Evolutionary conservation across 495 filamentous ascomycete species (phyloP).

Genomic region (Halenospora varia): DNA sequence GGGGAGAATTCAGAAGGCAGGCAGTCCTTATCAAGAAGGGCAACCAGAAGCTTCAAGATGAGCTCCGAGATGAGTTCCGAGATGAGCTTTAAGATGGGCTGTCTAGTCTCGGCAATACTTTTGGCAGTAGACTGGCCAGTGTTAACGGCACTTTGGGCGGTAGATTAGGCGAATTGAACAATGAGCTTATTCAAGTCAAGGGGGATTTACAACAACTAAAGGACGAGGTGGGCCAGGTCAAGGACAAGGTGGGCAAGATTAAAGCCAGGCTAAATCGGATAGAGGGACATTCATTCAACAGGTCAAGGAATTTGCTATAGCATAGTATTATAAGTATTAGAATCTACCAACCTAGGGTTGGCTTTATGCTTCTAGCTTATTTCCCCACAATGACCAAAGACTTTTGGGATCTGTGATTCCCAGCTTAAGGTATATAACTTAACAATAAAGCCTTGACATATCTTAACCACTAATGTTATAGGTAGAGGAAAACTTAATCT

Average conservation of each 20-base stretch:
- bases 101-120: not conserved
- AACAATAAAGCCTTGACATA: not conserved
- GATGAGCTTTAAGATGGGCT: not conserved
- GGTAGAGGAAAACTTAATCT: conserved; percentile 2
- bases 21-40: not conserved
- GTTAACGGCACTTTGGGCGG: conserved; percentile 1
- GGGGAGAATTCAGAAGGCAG: not conserved
- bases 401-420: conserved; percentile 1
- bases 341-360: not conserved
- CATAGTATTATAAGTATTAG: not conserved
- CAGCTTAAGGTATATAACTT: not conserved
- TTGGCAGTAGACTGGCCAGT: not conserved
- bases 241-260: conserved; percentile 1
- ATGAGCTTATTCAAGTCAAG: not conserved
- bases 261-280: conserved; percentile 1
- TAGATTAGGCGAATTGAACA: not conserved
- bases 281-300: not conserved
- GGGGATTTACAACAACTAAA: not conserved
- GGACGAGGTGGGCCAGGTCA: not conserved
- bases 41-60: conserved; percentile 1
- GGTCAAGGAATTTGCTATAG: not conserved
- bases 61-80: too few relatives aligned
- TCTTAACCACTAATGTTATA: not conserved
- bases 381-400: not conserved
- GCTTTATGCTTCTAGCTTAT: not conserved